Percentiles rank a stretch among this genome's conserved stretches.
These are phyloP conservation scores for Roridomyces roridus DNA, from an alignment of 768 basidiomycete species.

Conservation along the genomic window DNA sequence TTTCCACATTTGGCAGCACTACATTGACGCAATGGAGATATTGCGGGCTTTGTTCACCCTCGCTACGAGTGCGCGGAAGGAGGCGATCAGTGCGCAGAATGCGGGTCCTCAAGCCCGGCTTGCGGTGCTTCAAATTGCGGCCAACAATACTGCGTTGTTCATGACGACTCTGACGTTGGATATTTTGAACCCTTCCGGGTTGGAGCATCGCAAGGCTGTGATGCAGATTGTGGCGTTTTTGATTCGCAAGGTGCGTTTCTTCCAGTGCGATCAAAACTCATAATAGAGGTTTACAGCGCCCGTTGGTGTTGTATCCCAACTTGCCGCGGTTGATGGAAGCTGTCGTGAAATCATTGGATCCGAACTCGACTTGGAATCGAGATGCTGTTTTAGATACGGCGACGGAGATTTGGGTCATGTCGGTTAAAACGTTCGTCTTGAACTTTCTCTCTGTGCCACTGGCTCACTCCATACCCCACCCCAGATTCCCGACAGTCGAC, in stretches of 20 bases:
- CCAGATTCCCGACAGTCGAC: constrained; percentile 90
- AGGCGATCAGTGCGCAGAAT: constrained; percentile 70
- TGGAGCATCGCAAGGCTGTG: constrained; percentile 84
- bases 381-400: constrained; percentile 91
- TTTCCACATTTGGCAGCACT: constrained; percentile 94
- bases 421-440: constrained; percentile 82
- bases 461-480: background rate
- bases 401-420: constrained; percentile 94
- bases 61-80: constrained; percentile 75
- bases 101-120: constrained; percentile 78
- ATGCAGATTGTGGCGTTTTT: constrained; percentile 94
- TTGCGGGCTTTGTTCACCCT: constrained; percentile 83
- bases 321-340: constrained; percentile 90
- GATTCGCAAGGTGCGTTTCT: constrained; percentile 74
- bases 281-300: constrained; percentile 56
- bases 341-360: constrained; percentile 95
- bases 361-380: constrained; percentile 74
- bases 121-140: constrained; percentile 86
- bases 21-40: constrained; percentile 88
- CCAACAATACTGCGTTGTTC: constrained; percentile 84
- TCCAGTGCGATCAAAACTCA: background rate
- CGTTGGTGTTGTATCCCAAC: constrained; percentile 82
- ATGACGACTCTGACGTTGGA: constrained; percentile 94
- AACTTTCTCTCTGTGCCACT: background rate
- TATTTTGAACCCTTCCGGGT: constrained; percentile 76